Evolutionary conservation across 2,329 filamentous ascomycete genomes (phyloP).

Genomic region (Raffaelea arxii): DNA sequence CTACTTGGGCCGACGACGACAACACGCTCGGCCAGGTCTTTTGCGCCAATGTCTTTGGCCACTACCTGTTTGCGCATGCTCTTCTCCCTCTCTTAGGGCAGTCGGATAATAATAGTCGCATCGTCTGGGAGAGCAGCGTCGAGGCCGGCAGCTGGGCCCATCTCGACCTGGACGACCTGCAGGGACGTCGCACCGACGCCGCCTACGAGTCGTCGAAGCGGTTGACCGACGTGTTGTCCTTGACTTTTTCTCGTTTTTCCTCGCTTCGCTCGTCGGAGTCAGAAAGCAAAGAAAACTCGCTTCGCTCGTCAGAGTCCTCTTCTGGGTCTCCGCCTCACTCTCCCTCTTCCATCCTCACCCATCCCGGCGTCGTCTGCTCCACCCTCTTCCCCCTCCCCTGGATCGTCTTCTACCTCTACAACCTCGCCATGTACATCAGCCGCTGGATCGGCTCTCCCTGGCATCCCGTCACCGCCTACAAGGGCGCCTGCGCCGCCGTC

Average conservation of each 20-base stretch:
- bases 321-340: too few species aligned
- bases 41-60: constrained; percentile 86
- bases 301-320: too few species aligned
- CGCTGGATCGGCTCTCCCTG: constrained; percentile 79
- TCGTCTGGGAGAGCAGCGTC: constrained; percentile 82
- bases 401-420: constrained; percentile 61
- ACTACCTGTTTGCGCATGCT: constrained; percentile 80
- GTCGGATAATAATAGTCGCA: too few species aligned
- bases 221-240: constrained; percentile 71
- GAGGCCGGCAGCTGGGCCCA: constrained; percentile 45
- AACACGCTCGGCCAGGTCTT: constrained; percentile 72
- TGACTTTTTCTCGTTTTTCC: too few species aligned
- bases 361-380: constrained; percentile 81
- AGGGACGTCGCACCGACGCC: constrained; percentile 50
- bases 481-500: constrained; percentile 63
- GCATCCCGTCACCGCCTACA: constrained; percentile 71
- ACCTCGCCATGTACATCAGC: constrained; percentile 56
- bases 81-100: constrained; percentile 61
- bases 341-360: constrained; percentile 50
- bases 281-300: too few species aligned
- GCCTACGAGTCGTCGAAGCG: constrained; percentile 86
- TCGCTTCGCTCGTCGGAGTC: too few species aligned
- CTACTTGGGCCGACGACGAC: constrained; percentile 21
- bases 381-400: constrained; percentile 66
- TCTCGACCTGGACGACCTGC: constrained; percentile 63